A percentile compares a stretch with the other conserved stretches of the same genome.
phyloP scores from a whole-genome alignment of 78 protist species.

The Goniomonas avonlea region DNA sequence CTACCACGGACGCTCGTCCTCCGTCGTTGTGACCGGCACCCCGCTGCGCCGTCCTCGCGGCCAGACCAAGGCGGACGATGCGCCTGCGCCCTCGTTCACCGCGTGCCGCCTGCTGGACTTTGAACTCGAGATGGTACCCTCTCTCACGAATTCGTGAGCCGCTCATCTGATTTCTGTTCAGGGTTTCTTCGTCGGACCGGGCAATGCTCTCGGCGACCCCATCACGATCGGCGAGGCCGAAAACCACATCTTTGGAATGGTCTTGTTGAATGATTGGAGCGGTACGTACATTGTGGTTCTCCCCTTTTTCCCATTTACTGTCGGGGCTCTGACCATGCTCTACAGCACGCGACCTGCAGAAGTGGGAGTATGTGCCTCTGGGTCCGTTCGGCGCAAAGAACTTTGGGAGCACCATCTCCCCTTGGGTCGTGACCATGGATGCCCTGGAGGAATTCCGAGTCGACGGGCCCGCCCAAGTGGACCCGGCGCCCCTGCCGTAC shows the following conservation, averaged over 20 bases:
- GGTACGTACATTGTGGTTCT: conserved; percentile 25
- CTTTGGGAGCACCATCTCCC: conserved; percentile 83
- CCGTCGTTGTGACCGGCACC: conserved; percentile 72
- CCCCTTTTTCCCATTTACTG: background rate
- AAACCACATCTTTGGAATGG: conserved; percentile 81
- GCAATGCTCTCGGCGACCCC: conserved; percentile 67
- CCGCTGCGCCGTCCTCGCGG: conserved; percentile 77
- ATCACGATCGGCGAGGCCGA: conserved; percentile 61
- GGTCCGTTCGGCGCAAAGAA: conserved; percentile 89
- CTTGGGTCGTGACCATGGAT: conserved; percentile 89
- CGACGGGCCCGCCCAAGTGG: conserved; percentile 33
- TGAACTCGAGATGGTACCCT: conserved; percentile 75
- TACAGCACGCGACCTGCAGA: conserved; percentile 67
- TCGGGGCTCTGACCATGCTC: background rate
- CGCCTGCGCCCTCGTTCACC: conserved; percentile 50
- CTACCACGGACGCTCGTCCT: conserved; percentile 88
- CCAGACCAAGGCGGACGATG: conserved; percentile 44
- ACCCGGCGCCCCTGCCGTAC: no score
- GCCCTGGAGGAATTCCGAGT: conserved; percentile 77
- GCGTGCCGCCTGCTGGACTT: conserved; percentile 63
- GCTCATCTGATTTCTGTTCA: no score
- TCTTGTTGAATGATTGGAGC: conserved; percentile 86
- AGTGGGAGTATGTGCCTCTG: conserved; percentile 87
- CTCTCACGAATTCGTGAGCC: no score
- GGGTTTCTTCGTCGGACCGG: conserved; percentile 70